Conservation (phyloP, 768 basidiomycete species). For the Tylopilus sp. region DNA sequence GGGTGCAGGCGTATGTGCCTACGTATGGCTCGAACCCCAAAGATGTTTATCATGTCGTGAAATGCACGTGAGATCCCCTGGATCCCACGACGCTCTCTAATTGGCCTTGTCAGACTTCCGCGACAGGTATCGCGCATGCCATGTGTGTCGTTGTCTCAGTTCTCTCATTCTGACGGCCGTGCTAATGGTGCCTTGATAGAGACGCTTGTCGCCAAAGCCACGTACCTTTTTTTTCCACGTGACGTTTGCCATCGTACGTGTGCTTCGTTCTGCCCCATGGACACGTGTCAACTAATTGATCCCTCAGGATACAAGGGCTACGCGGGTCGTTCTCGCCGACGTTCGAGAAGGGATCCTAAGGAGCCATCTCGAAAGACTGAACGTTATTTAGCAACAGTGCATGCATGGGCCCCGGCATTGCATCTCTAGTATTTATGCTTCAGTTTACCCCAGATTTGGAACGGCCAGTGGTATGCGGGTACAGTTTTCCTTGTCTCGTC, state of each 20-base stretch:
- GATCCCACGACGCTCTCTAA: background rate
- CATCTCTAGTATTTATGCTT: too few relatives aligned
- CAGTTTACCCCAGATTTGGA: too few relatives aligned
- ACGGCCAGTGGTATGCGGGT: too few relatives aligned
- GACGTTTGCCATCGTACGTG: slow-evolving; percentile 65
- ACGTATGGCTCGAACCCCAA: slow-evolving; percentile 59
- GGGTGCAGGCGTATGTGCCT: slow-evolving; percentile 57
- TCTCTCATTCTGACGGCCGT: background rate
- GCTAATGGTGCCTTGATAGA: slow-evolving; percentile 32
- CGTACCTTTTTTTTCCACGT: slow-evolving; percentile 66
- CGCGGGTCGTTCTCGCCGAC: slow-evolving; percentile 35
- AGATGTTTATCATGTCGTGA: slow-evolving; percentile 54
- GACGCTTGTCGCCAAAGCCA: slow-evolving; percentile 50
- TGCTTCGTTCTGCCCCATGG: background rate
- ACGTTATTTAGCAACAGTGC: slow-evolving; percentile 21
- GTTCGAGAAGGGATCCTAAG: slow-evolving; percentile 43
- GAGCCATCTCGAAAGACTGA: slow-evolving; percentile 30
- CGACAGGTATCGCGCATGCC: slow-evolving; percentile 63
- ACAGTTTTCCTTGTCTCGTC: too few relatives aligned
- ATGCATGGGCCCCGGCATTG: too few relatives aligned
- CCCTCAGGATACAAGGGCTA: slow-evolving; percentile 36
- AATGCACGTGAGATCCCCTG: slow-evolving; percentile 43
- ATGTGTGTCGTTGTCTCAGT: slow-evolving; percentile 41
- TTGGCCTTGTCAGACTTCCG: slow-evolving; percentile 50
- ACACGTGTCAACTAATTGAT: background rate